phyloP scores from a whole-genome alignment of 1,284 basidiomycete species.

The Wolfiporia cocos region DNA sequence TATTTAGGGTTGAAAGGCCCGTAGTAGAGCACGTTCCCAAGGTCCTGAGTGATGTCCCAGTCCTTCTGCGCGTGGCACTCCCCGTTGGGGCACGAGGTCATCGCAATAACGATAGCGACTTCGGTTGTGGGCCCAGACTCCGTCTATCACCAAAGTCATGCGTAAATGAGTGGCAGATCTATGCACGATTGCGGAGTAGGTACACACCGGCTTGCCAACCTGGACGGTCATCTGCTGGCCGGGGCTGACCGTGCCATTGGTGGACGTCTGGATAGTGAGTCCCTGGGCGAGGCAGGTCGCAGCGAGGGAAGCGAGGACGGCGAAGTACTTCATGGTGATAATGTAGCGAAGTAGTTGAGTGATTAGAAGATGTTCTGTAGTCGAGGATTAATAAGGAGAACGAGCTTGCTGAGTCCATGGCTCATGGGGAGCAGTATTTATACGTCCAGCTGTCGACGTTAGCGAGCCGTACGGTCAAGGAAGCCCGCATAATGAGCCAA shows the following conservation, averaged over 20 bases:
- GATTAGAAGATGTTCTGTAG: too few relatives aligned
- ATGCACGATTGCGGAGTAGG: not conserved
- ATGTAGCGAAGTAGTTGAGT: too few relatives aligned
- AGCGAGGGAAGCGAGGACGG: conserved; percentile 17
- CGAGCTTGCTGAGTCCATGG: too few relatives aligned
- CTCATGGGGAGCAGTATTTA: too few relatives aligned
- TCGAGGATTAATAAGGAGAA: too few relatives aligned
- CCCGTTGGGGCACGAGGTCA: conserved; percentile 25
- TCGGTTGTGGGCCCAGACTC: conserved; percentile 27
- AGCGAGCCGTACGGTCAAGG: too few relatives aligned
- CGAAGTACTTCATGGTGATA: conserved; percentile 19
- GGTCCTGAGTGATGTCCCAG: conserved; percentile 18
- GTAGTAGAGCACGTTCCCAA: conserved; percentile 39
- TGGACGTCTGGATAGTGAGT: conserved; percentile 32
- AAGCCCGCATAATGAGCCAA: too few relatives aligned
- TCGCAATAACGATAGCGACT: conserved; percentile 36
- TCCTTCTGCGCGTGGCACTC: conserved; percentile 18
- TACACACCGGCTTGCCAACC: conserved; percentile 37
- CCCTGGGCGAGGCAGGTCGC: conserved; percentile 32
- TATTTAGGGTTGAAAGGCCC: conserved; percentile 37
- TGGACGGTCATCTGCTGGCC: conserved; percentile 34
- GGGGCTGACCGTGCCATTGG: conserved; percentile 24
- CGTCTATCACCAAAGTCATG: conserved; percentile 21
- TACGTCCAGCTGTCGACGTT: too few relatives aligned
- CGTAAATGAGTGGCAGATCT: not conserved